These are phyloP conservation scores for Yamadazyma triangularis DNA, from an alignment of 1,139 yeast genomes.

Conservation along the genomic window DNA sequence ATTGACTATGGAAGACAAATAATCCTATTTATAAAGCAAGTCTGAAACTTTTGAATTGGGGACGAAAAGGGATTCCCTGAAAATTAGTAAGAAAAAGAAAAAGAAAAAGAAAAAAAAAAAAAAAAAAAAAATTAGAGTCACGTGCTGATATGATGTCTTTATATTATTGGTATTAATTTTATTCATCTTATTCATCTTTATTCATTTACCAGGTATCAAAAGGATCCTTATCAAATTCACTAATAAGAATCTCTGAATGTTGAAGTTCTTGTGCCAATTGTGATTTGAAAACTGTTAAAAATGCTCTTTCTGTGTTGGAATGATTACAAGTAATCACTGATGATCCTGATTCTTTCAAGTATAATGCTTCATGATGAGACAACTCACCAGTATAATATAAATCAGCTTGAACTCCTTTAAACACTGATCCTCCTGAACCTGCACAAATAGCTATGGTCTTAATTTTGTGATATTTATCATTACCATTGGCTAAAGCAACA, in stretches of 20 bases:
- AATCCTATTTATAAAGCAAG: too few species aligned
- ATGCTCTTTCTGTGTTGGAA: slow-evolving; percentile 90
- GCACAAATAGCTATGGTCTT: slow-evolving; percentile 83
- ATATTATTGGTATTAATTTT: too few species aligned
- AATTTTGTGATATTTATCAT: slow-evolving; percentile 27
- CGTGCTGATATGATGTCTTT: too few species aligned
- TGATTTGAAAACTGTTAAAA: slow-evolving; percentile 47
- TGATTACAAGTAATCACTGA: slow-evolving; percentile 80
- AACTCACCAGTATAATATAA: slow-evolving; percentile 86
- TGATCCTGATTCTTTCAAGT: slow-evolving; percentile 66
- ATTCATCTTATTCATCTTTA: too few species aligned
- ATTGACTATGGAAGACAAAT: too few species aligned
- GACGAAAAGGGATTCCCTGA: too few species aligned
- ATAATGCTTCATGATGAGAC: slow-evolving; percentile 86
- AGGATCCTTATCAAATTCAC: slow-evolving; percentile 57
- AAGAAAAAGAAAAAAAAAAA: too few species aligned
- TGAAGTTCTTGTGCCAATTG: slow-evolving; percentile 45
- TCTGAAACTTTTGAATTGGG: too few species aligned
- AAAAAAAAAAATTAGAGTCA: too few species aligned
- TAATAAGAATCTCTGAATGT: slow-evolving; percentile 41
- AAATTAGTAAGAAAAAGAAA: too few species aligned
- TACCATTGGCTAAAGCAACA: slow-evolving; percentile 47
- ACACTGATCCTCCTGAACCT: slow-evolving; percentile 82
- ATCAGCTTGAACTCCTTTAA: slow-evolving; percentile 66
- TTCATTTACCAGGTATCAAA: slow-evolving; percentile 34